Evolutionary conservation across 257 asterid genomes (phyloP), one percentile per base, ranked within the genome.

Genomic region (Petunia axillaris): DNA sequence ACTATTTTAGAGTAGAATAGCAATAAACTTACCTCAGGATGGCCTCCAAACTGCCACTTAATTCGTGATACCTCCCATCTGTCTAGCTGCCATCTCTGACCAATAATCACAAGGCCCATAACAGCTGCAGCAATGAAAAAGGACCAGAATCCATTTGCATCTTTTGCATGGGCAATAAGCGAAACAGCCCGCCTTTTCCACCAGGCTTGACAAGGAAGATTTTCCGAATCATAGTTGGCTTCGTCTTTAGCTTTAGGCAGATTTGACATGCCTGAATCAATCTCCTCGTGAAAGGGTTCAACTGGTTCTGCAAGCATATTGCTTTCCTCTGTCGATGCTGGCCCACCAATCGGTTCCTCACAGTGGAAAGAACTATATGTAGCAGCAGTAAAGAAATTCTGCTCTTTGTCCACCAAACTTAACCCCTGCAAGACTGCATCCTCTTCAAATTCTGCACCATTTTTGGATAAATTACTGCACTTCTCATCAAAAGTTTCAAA

Each of bases 171-270:
- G 53, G 84, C 80, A 81, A 93, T 89, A 15, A 94, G 68, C 68
- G 96, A 87, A 83, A 86, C 76, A 62, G 92, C 96, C 71, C 75
- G 89, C 79, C 94, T 87, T 87, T 93, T 94, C 98, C 98, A 94
- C 98, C 98, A 94, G 73, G 92, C 93, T 85, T 88, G 91, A 82
- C 96, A 94, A 77, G 97, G 98, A 82, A 90, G 92, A 76, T 83
- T 87, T 81, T 81, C 79, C 10, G 66, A 91, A 70, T 89, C 94
- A 65, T 74, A 67, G 35, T 82, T 85, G 40, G 80, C 86, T 60
- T 82, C 88, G 60, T 87, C 90, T 37, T 35, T 71, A 46, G 85
- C 64, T 80, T 84, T 87, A 78, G 82, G 83, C 64, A 66, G 83
- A 81, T 78, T 78, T 70, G 80, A 77, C 5, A 84, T 48, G 73